A percentile compares a stretch with the other conserved stretches of the same genome.
Conservation (phyloP, 2,329 filamentous ascomycete genomes). For the Cytospora chrysosperma region DNA sequence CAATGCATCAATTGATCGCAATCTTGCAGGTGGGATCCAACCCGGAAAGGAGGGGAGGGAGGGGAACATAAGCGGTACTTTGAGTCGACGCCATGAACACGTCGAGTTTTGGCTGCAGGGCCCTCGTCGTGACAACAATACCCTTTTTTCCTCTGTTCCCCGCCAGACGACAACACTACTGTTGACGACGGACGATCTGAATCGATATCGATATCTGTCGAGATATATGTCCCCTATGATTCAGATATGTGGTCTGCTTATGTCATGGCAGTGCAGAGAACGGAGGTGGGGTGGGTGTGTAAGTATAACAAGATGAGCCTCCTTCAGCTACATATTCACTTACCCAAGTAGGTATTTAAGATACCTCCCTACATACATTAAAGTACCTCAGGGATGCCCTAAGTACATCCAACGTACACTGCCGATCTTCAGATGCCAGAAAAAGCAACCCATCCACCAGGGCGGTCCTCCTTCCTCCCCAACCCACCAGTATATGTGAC, state of each 20-base stretch:
- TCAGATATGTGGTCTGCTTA: neutral
- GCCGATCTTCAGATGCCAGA: slow-evolving; percentile 19
- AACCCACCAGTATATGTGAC: slow-evolving; percentile 1
- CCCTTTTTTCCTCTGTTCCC: neutral
- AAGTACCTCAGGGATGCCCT: neutral
- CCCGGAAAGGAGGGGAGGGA: neutral
- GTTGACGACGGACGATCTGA: neutral
- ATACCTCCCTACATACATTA: too few species aligned
- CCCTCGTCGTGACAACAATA: neutral
- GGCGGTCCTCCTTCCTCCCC: neutral
- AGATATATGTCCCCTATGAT: too few species aligned
- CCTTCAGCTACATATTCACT: too few species aligned
- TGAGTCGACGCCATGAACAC: neutral
- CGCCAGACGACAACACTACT: neutral
- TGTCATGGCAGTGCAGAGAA: neutral
- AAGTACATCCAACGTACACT: neutral
- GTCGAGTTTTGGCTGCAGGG: neutral
- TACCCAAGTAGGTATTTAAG: neutral
- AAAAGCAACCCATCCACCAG: slow-evolving; percentile 3
- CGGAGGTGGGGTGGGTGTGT: neutral
- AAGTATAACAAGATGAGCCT: neutral
- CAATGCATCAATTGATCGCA: slow-evolving; percentile 22
- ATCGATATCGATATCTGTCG: too few species aligned
- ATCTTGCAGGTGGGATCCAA: slow-evolving; percentile 23
- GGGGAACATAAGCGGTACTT: neutral